phyloP scores from a whole-genome alignment of 164 flowering plant genomes.

The Santalum album region DNA sequence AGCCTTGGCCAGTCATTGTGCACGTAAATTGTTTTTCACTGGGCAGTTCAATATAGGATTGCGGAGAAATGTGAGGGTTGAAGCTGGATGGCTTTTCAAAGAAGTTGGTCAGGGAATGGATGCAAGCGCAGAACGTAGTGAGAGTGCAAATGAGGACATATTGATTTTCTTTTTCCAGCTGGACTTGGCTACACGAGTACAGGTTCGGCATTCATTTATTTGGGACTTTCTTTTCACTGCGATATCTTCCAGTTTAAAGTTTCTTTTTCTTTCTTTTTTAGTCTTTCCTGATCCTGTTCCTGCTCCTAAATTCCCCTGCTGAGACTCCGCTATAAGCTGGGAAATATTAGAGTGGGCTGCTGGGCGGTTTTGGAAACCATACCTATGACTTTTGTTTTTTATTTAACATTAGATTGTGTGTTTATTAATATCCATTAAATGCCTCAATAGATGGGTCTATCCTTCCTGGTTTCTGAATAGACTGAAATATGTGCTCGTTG shows the following conservation, averaged over 20 bases:
- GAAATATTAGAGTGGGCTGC: no score
- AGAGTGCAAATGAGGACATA: conserved; percentile 83
- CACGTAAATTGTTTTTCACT: conserved; percentile 13
- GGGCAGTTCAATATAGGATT: conserved; percentile 13
- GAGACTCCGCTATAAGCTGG: no score
- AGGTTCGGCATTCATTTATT: conserved; percentile 34
- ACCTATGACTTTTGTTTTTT: no score
- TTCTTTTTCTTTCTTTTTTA: neutral
- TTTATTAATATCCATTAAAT: no score
- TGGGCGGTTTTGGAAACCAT: no score
- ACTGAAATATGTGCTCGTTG: no score
- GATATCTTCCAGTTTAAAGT: neutral
- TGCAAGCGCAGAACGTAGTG: conserved; percentile 74
- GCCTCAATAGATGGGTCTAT: no score
- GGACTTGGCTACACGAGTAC: conserved; percentile 81
- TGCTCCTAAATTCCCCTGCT: no score
- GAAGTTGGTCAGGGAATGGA: conserved; percentile 44
- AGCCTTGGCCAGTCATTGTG: conserved; percentile 16
- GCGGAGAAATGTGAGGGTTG: conserved; percentile 30
- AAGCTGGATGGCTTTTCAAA: conserved; percentile 75
- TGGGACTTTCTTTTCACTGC: no score
- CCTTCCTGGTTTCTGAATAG: no score
- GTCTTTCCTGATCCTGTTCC: no score
- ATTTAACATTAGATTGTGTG: no score
- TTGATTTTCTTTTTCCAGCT: conserved; percentile 86